phyloP scores from a whole-genome alignment of 257 asterid genomes.

The Ballota nigra region DNA sequence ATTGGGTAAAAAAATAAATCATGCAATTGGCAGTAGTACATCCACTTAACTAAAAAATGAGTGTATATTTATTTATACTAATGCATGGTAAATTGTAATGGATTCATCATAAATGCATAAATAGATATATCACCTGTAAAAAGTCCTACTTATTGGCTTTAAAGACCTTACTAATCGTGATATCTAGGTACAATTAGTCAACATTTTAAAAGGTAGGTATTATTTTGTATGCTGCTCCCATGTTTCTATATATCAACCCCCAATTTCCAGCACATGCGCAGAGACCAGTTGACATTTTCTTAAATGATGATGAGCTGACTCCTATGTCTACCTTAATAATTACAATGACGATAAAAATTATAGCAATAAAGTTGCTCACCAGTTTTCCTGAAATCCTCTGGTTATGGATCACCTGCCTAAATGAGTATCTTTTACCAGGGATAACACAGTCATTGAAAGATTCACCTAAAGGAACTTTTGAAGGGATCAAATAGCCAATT shows the following conservation, averaged over 20 bases:
- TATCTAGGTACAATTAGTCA: neutral
- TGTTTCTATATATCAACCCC: neutral
- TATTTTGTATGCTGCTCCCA: neutral
- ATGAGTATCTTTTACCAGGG: constrained; percentile 96
- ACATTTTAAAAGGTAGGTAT: neutral
- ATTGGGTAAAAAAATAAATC: constrained; percentile 26
- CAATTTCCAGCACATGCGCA: neutral
- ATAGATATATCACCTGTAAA: neutral
- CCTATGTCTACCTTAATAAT: neutral
- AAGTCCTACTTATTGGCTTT: neutral
- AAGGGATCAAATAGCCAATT: constrained; percentile 72
- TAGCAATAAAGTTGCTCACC: constrained; percentile 37
- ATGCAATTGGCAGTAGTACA: constrained; percentile 22
- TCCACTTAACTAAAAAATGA: constrained; percentile 11
- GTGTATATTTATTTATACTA: constrained; percentile 6
- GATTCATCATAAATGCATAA: constrained; percentile 2
- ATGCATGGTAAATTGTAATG: neutral
- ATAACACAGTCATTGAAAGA: constrained; percentile 58
- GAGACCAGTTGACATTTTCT: neutral
- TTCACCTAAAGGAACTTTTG: constrained; percentile 95
- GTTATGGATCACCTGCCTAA: constrained; percentile 78
- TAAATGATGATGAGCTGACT: neutral
- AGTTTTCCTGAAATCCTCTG: constrained; percentile 74
- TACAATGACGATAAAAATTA: neutral
- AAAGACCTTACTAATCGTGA: neutral